phyloP scores from a whole-genome alignment of 305 asterid species.

The Solanum hybrid region DNA sequence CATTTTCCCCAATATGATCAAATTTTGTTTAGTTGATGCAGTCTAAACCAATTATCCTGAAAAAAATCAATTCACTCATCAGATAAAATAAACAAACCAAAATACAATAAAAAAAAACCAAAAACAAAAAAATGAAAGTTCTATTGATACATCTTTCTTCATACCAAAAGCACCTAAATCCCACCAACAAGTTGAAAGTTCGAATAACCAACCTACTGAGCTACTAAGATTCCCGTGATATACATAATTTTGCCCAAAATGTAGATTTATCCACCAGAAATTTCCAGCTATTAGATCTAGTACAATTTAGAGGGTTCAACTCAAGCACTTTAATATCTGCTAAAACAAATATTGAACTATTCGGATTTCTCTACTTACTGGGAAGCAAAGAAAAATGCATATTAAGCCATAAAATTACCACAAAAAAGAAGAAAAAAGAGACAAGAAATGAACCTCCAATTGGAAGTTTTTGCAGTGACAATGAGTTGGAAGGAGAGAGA shows the following conservation, averaged over 20 bases:
- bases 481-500: background rate
- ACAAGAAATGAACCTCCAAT: background rate
- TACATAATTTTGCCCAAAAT: background rate
- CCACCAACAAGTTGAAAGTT: background rate
- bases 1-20: background rate
- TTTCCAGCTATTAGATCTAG: background rate
- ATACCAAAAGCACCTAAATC: background rate
- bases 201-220: background rate
- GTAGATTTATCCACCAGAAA: background rate
- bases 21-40: background rate
- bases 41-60: background rate
- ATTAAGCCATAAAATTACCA: background rate
- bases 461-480: background rate
- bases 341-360: background rate
- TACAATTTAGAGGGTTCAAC: background rate
- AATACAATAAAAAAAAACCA: background rate
- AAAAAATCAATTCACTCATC: background rate
- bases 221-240: background rate
- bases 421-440: background rate
- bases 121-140: background rate
- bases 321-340: background rate
- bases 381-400: background rate
- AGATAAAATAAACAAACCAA: background rate
- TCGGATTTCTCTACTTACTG: background rate
- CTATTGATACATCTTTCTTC: background rate